phyloP scores from a whole-genome alignment of 805 yeast species.

The Lipomyces oligophaga region DNA sequence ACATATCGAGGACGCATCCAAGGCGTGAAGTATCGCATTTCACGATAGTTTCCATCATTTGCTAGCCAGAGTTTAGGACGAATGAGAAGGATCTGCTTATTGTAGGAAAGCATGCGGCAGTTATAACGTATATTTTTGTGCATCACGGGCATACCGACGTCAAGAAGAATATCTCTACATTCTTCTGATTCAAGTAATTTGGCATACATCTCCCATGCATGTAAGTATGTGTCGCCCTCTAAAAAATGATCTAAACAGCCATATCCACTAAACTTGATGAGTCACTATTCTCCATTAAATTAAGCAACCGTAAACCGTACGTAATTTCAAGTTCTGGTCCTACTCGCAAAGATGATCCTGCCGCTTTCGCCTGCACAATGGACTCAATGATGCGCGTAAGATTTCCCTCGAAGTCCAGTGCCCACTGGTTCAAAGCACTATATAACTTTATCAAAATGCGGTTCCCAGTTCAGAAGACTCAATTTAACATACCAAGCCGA shows the following conservation, averaged over 20 bases:
- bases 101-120: constrained; percentile 78
- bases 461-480: background rate
- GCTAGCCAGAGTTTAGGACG: constrained; percentile 93
- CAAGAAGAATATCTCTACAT: constrained; percentile 74
- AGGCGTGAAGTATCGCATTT: constrained; percentile 94
- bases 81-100: constrained; percentile 75
- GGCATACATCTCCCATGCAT: constrained; percentile 92
- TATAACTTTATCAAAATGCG: background rate
- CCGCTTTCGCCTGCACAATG: constrained; percentile 67
- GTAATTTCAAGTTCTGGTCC: constrained; percentile 96
- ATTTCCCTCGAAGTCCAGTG: constrained; percentile 95
- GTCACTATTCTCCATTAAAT: background rate
- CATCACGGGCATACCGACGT: constrained; percentile 90
- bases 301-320: constrained; percentile 48
- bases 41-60: constrained; percentile 96
- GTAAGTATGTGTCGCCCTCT: constrained; percentile 82
- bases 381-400: constrained; percentile 84
- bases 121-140: constrained; percentile 87
- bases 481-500: constrained; percentile 23
- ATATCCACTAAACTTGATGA: constrained; percentile 20
- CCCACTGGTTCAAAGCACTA: constrained; percentile 92
- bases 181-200: constrained; percentile 65
- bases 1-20: constrained; percentile 79
- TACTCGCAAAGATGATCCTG: constrained; percentile 77
- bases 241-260: constrained; percentile 92